Conservation (phyloP, 306 rosid genomes). For the Lablab purpureus region DNA sequence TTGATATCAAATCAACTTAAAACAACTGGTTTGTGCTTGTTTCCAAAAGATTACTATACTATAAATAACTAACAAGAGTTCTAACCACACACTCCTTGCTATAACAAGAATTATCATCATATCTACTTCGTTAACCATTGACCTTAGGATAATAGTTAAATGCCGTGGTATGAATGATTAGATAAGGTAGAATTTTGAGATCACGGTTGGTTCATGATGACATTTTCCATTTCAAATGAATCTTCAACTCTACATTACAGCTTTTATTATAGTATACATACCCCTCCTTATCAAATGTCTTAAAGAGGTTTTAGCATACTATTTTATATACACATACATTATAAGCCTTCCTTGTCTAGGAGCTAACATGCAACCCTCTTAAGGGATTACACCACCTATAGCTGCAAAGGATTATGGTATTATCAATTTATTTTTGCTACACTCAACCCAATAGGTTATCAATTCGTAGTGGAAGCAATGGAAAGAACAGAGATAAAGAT, state of each 20-base stretch:
- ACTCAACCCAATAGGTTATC: conserved; percentile 22
- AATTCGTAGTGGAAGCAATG: conserved; percentile 44
- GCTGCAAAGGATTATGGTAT: conserved; percentile 28
- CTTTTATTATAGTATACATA: background rate
- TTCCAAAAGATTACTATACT: background rate
- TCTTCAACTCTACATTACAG: no score
- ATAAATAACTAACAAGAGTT: background rate
- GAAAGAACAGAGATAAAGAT: conserved; percentile 46
- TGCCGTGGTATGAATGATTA: background rate
- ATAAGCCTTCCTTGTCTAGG: conserved; percentile 6
- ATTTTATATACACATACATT: background rate
- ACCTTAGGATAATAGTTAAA: background rate
- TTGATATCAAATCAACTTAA: conserved; percentile 8
- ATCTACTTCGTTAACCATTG: background rate
- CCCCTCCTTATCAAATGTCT: background rate
- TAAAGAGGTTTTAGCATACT: background rate
- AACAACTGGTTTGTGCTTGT: background rate
- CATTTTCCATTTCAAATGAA: background rate
- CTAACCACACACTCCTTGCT: background rate
- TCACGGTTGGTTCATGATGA: background rate
- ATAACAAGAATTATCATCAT: background rate
- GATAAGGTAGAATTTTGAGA: background rate
- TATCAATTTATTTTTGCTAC: conserved; percentile 9
- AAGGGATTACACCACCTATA: conserved; percentile 32
- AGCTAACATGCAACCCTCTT: conserved; percentile 13